Percentiles rank a stretch among this genome's conserved stretches.
Evolutionary conservation across 805 yeast genomes (phyloP).

Genomic region (Blastobotrys americana): DNA sequence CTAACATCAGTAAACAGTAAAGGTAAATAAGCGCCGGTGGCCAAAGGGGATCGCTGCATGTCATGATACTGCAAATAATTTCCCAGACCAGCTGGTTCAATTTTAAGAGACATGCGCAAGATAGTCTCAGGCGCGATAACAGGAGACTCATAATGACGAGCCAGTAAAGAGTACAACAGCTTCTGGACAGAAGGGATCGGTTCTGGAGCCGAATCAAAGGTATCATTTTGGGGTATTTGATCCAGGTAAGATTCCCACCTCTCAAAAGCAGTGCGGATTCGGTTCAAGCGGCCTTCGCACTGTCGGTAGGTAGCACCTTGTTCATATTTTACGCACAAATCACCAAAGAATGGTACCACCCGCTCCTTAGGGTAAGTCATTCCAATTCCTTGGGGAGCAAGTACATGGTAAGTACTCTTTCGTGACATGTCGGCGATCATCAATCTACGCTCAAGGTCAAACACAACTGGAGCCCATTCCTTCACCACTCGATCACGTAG

Average conservation of each 20-base stretch:
- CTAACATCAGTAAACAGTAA: constrained; percentile 53
- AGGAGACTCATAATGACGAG: constrained; percentile 33
- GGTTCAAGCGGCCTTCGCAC: constrained; percentile 57
- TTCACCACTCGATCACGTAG: constrained; percentile 54
- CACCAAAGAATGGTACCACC: constrained; percentile 89
- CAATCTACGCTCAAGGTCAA: constrained; percentile 75
- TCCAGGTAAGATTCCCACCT: constrained; percentile 75
- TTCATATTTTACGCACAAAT: constrained; percentile 50
- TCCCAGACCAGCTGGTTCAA: constrained; percentile 57
- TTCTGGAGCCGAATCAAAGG: constrained; percentile 25
- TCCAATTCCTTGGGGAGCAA: constrained; percentile 86
- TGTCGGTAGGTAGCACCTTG: constrained; percentile 39
- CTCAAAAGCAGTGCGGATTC: constrained; percentile 63
- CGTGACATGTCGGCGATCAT: constrained; percentile 50
- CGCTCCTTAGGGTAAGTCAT: constrained; percentile 62
- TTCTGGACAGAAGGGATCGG: constrained; percentile 32
- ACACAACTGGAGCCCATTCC: constrained; percentile 91
- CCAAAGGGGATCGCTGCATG: constrained; percentile 47
- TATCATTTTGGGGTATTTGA: constrained; percentile 39
- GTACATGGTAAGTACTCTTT: constrained; percentile 58
- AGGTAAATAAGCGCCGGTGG: constrained; percentile 58
- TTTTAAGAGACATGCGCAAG: constrained; percentile 55
- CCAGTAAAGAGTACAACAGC: constrained; percentile 41
- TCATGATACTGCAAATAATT: constrained; percentile 37
- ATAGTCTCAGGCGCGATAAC: constrained; percentile 35